phyloP scores from a whole-genome alignment of 129 eudicot genomes.

The Pseudognaphalium luteoalbum region DNA sequence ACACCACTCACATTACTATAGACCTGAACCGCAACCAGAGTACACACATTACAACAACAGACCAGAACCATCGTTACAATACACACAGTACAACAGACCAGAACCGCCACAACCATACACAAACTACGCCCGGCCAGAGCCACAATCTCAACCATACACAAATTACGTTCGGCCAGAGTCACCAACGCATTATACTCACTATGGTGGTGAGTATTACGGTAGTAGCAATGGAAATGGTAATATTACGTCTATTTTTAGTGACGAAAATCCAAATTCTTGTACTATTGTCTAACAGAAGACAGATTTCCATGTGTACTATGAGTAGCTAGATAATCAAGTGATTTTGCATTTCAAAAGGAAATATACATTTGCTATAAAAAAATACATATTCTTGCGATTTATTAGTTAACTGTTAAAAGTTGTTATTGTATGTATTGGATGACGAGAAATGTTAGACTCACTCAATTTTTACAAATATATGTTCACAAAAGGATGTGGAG shows the following conservation, averaged over 20 bases:
- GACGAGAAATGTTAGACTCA: too few species aligned
- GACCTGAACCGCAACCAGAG: conserved; percentile 29
- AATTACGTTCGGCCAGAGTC: conserved; percentile 30
- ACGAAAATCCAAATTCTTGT: conserved; percentile 95
- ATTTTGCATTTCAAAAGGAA: too few species aligned
- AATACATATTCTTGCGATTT: too few species aligned
- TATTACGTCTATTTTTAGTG: conserved; percentile 76
- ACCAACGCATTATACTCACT: conserved; percentile 31
- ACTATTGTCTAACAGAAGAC: conserved; percentile 45
- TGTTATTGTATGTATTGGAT: too few species aligned
- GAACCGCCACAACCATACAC: conserved; percentile 34
- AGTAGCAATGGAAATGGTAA: conserved; percentile 53
- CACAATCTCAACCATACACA: conserved; percentile 29
- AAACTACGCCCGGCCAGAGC: conserved; percentile 29
- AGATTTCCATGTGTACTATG: background rate
- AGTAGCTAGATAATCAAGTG: background rate
- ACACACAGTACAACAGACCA: conserved; percentile 29
- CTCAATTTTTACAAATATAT: too few species aligned
- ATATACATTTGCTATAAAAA: too few species aligned
- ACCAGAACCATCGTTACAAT: conserved; percentile 40
- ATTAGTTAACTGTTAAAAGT: too few species aligned
- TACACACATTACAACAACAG: conserved; percentile 31
- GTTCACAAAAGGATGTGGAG: too few species aligned
- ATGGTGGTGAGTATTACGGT: conserved; percentile 40
- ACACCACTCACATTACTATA: conserved; percentile 26